Percentiles rank a stretch among this genome's conserved stretches.
phyloP scores from a whole-genome alignment of 2,329 filamentous ascomycete species.

The Xylariaceae sp. region DNA sequence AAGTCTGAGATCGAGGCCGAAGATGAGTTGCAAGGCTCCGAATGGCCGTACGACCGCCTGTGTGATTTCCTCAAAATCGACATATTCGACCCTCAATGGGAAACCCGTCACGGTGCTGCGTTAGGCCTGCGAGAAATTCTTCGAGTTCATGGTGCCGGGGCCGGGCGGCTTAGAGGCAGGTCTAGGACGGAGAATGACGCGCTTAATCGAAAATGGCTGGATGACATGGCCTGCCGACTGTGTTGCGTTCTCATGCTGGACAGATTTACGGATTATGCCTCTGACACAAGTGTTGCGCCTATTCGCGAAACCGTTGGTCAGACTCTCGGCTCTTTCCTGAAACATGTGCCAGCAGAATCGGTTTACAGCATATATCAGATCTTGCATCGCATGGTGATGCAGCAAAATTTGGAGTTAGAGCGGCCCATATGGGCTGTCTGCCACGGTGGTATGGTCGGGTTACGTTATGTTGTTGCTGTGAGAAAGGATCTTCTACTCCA shows the following conservation, averaged over 20 bases:
- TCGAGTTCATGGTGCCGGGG: constrained; percentile 84
- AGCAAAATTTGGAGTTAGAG: constrained; percentile 71
- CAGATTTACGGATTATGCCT: constrained; percentile 95
- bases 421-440: constrained; percentile 87
- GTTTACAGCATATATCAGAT: constrained; percentile 83
- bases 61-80: constrained; percentile 94
- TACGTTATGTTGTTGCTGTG: constrained; percentile 92
- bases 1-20: constrained; percentile 83
- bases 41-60: constrained; percentile 92
- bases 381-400: constrained; percentile 87
- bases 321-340: constrained; percentile 82
- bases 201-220: constrained; percentile 81
- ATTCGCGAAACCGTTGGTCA: constrained; percentile 95
- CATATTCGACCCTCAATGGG: constrained; percentile 90
- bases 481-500: constrained; percentile 86
- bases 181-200: constrained; percentile 69
- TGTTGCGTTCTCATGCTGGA: constrained; percentile 97
- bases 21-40: constrained; percentile 68
- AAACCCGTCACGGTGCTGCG: constrained; percentile 90
- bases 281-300: constrained; percentile 92
- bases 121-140: constrained; percentile 92
- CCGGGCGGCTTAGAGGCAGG: constrained; percentile 72
- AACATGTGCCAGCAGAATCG: constrained; percentile 72
- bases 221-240: constrained; percentile 90
- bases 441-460: constrained; percentile 95